Evolutionary conservation across 2,329 filamentous ascomycete genomes (phyloP), one percentile per base, ranked within the genome.

Genomic region (Aspergillus glaucus): DNA sequence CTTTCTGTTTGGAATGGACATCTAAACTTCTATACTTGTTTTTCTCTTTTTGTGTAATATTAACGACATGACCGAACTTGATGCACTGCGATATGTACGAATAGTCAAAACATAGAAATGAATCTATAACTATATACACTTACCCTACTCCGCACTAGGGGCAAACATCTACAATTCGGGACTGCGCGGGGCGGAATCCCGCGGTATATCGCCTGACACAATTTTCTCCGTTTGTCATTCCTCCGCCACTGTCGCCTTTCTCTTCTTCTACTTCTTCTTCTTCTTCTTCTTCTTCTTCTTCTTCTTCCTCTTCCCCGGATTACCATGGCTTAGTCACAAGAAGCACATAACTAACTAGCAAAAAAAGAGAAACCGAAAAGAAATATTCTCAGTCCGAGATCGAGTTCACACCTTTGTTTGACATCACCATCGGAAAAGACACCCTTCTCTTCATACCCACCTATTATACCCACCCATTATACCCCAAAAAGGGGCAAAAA

Each of bases 1-100:
- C 12, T 9, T 40, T 26, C 9, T 26, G 22, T 26, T 43, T 43
- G 6, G 8, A 43, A 26, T 17, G 21, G 22, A 30, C 10, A 30
- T 12, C 9, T 7, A 24, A 24, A 19, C 17, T 24, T 24, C 19
- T 6, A 24, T 41, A 15, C n/a, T 7, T 41, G 15, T 22, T 15
- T 10, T 24, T 3, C 8, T 41, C 17, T 17, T 41, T 44, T 53
- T 51, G 28, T 61, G 58, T 65, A 63, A 46, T 57, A 58, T 63
- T 63, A 66, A 55, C 56, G 58, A 61, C 51, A 62, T 47, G 56
- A 62, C 60, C 62, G 26, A 36, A 17, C 14, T 36, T 36, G 34
- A 36, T 17, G 34, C 14, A 36, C 6, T n/a, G 34, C 15, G 59
- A 60, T 53, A 51, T 65, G 64, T 66, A 65, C 52, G 56, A 63